A percentile compares a stretch with the other conserved stretches of the same genome.
phyloP scores from a whole-genome alignment of 2,329 filamentous ascomycete species.

The Knoxdaviesia capensis region DNA sequence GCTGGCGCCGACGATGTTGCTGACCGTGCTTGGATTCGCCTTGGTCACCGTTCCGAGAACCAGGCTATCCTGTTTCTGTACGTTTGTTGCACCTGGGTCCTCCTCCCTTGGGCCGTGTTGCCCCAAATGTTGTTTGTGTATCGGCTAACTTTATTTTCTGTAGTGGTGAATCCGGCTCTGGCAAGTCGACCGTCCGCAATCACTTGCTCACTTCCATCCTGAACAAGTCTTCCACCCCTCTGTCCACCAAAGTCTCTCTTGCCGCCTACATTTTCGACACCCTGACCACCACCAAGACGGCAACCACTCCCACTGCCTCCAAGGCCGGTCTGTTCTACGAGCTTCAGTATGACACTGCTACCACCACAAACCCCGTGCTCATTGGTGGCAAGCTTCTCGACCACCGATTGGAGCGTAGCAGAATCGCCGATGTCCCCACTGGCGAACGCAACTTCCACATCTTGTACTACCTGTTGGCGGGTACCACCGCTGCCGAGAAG shows the following conservation, averaged over 20 bases:
- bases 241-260: conserved; percentile 83
- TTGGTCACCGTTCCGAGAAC: conserved; percentile 80
- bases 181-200: conserved; percentile 85
- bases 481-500: conserved; percentile 81
- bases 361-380: conserved; percentile 64
- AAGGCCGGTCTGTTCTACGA: conserved; percentile 93
- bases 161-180: conserved; percentile 87
- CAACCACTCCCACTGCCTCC: conserved; percentile 85
- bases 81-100: conserved; percentile 16
- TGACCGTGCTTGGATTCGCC: conserved; percentile 61
- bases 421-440: conserved; percentile 79
- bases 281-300: conserved; percentile 89
- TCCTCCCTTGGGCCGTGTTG: not conserved
- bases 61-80: conserved; percentile 87
- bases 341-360: conserved; percentile 84
- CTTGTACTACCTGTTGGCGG: conserved; percentile 84
- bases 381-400: conserved; percentile 91
- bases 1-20: conserved; percentile 86
- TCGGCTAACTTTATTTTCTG: conserved; percentile 4
- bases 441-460: conserved; percentile 94
- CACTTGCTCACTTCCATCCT: conserved; percentile 75
- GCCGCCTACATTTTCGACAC: conserved; percentile 92
- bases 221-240: conserved; percentile 74
- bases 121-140: not conserved
- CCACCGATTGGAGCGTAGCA: conserved; percentile 77